Base-by-base conservation (phyloP, 106 monocot species). In the Hemerocallis citrina region DNA sequence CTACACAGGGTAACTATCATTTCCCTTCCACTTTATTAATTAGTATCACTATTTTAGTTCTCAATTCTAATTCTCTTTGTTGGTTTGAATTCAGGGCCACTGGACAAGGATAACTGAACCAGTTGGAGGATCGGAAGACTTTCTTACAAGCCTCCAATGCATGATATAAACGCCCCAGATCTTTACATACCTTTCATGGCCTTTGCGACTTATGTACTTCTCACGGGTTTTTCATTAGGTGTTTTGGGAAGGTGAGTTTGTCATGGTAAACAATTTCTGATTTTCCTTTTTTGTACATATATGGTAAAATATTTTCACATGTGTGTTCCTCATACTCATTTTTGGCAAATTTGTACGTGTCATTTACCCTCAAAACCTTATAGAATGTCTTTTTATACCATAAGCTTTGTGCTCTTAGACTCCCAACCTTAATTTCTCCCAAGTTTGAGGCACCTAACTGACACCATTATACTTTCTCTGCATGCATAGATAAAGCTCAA, bases 131-230 rank as follows among this genome's bases (percentile, higher is more conserved):
- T n/a, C n/a, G n/a, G n/a, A n/a, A 63, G 68, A 40, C 72, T 78
- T 34, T 66, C 78, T 9, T 78, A 73, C 50, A 78, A 73, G 31
- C 73, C 78, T 42, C 78, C 78, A 11, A 32, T 78, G 35, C 57
- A 63, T 54, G 79, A 79, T 38, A 74, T 79, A 46, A 78, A 79
- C 69, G 79, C 79, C 20, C 79, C 73, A 1, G 79, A 79, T 52
- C 43, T 79, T 5, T 74, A 79, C 57, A 79, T 79, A 10, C 73
- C 79, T 20, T 54, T 79, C 28, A 79, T 79, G 79, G 68, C 79
- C 5, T 79, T 79, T 33, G 79, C 64, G 16, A 79, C 64, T 35
- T 74, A 79, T 40, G 65, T 74, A 11, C 59, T 79, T 52, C 64
- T 79, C 17, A 48, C 79, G 29, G 79, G 79, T 2, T 79, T 79